phyloP scores from a whole-genome alignment of 371 early-diverging fungal genomes.

The Batkoa obscura region DNA sequence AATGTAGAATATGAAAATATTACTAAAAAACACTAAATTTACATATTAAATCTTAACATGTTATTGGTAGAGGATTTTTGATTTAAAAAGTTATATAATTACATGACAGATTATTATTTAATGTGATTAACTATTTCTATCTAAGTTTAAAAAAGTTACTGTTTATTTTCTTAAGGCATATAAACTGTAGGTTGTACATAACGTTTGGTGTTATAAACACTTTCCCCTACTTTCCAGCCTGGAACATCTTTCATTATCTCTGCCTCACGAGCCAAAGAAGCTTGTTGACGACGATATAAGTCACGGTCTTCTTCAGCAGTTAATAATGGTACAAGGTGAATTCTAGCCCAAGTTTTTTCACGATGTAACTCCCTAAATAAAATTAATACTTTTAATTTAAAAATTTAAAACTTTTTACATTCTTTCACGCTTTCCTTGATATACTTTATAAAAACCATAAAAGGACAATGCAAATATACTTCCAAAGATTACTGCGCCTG shows the following conservation, averaged over 20 bases:
- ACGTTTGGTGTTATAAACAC: conserved; percentile 70
- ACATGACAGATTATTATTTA: no score
- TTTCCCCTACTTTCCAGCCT: conserved; percentile 59
- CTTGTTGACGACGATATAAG: conserved; percentile 58
- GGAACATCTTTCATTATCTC: conserved; percentile 75
- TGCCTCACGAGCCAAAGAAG: conserved; percentile 54
- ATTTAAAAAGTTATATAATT: no score
- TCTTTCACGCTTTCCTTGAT: conserved; percentile 49
- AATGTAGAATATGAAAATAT: no score
- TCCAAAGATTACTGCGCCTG: conserved; percentile 36
- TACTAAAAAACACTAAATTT: no score
- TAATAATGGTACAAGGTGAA: conserved; percentile 71
- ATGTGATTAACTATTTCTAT: no score
- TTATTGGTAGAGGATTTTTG: no score
- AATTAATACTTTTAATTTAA: neutral
- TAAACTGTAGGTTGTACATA: conserved; percentile 39
- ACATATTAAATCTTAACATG: no score
- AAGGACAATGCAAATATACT: conserved; percentile 27
- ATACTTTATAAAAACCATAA: conserved; percentile 33
- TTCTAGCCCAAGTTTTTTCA: conserved; percentile 85
- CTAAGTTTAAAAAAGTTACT: no score
- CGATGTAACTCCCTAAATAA: conserved; percentile 63
- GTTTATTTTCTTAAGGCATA: neutral
- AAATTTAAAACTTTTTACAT: conserved; percentile 22
- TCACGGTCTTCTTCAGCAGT: conserved; percentile 91